Percentiles rank a stretch among this genome's conserved stretches.
Evolutionary conservation across 768 basidiomycete genomes (phyloP).

Genomic region (Russula dissimulans): DNA sequence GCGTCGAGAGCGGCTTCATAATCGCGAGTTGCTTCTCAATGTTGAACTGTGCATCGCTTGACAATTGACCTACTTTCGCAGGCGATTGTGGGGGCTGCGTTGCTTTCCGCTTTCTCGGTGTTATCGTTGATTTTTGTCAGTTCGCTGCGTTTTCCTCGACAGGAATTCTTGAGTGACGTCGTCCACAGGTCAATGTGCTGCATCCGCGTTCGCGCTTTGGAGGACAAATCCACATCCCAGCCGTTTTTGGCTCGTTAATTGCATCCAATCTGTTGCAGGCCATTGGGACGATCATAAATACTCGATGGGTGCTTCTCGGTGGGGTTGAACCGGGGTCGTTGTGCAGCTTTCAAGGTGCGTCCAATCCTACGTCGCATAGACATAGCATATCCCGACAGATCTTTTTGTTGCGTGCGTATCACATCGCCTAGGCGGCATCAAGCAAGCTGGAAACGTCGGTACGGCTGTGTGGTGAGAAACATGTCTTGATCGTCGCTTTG

Average conservation of each 20-base stretch:
- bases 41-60: not conserved
- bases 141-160: not conserved
- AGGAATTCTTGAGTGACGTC: not conserved
- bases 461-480: slow-evolving; percentile 34
- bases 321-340: slow-evolving; percentile 21
- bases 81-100: slow-evolving; percentile 23
- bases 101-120: slow-evolving; percentile 24
- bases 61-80: slow-evolving; percentile 1
- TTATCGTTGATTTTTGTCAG: slow-evolving; percentile 21
- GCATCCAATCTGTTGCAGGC: slow-evolving; percentile 28
- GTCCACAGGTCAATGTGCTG: slow-evolving; percentile 16
- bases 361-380: not conserved
- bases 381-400: not conserved
- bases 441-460: slow-evolving; percentile 37
- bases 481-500: slow-evolving; percentile 6
- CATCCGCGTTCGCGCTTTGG: slow-evolving; percentile 17
- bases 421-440: slow-evolving; percentile 26
- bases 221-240: slow-evolving; percentile 23
- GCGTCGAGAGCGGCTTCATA: slow-evolving; percentile 4
- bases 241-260: slow-evolving; percentile 27
- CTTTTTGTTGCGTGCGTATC: not conserved
- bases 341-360: slow-evolving; percentile 25
- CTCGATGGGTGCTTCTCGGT: slow-evolving; percentile 25
- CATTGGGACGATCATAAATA: slow-evolving; percentile 27
- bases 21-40: not conserved